Evolutionary conservation across 1,284 basidiomycete species (phyloP).

Genomic region (Pseudomicrostroma phylloplanum): DNA sequence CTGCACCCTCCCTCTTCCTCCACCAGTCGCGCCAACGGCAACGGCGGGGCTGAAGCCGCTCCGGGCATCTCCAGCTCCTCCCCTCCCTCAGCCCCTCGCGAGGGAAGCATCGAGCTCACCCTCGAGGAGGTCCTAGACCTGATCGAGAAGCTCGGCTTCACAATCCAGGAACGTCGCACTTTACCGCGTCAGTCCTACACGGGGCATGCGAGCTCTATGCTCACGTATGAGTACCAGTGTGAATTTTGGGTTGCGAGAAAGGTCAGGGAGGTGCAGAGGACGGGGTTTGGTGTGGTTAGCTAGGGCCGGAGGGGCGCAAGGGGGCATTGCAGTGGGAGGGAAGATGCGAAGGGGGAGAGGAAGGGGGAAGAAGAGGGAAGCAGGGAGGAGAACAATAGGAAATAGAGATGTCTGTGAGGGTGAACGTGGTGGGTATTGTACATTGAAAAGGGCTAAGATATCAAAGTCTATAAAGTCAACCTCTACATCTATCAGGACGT

Average conservation of each 20-base stretch:
- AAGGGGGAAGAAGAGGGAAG: too few species aligned
- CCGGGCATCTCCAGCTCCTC: constrained; percentile 24
- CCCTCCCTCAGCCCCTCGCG: constrained; percentile 50
- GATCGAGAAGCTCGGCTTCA: constrained; percentile 71
- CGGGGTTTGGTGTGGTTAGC: neutral
- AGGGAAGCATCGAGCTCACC: constrained; percentile 66
- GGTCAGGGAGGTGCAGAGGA: constrained; percentile 23
- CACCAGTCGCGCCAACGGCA: too few species aligned
- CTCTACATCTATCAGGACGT: too few species aligned
- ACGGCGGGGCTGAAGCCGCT: too few species aligned
- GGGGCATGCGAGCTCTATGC: constrained; percentile 72
- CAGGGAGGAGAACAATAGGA: too few species aligned
- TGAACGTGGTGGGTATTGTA: too few species aligned
- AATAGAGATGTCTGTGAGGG: too few species aligned
- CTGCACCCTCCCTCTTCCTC: constrained; percentile 26
- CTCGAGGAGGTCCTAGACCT: constrained; percentile 79
- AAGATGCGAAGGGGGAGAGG: neutral
- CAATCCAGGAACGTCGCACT: constrained; percentile 68
- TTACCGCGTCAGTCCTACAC: constrained; percentile 77
- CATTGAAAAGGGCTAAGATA: too few species aligned
- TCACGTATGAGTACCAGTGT: constrained; percentile 78
- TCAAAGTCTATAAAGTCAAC: too few species aligned
- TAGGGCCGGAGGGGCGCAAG: too few species aligned
- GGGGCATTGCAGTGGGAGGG: too few species aligned
- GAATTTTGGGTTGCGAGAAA: constrained; percentile 50